Base-by-base conservation (phyloP, 2,329 filamentous ascomycete genomes). In the Cladobotryum protrusum region DNA sequence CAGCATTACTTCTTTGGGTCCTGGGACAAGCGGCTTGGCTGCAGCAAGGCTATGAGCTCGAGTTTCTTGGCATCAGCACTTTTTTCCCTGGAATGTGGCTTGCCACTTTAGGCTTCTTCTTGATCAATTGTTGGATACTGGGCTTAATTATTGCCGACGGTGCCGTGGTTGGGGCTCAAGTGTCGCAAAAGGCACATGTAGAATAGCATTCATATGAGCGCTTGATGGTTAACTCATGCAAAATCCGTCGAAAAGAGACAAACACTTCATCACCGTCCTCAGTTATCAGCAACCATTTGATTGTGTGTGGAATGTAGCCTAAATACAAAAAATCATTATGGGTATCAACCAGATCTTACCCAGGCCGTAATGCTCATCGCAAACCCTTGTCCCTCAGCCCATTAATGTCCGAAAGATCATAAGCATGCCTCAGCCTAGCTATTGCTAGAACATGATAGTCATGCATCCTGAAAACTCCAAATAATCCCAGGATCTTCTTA, bases 41-140 rank as follows among this genome's bases (percentile, higher is more conserved):
- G 52, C 86, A 85, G 58, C 85, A 87, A 66, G 89, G 78, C 2
- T 95, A 81, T 63, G 72, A 76, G 52, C 79, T 93, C 1, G 88
- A 93, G 64, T 92, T 92, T 55, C 68, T 95, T 2, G 93, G 92
- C 0, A 61, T 75, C 18, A 92, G 89, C 54, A 91, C 86, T 0
- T 99, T 96, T 63, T 78, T 89, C 9, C 90, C 91, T 0, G 90
- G 90, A 0, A 72, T 99, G 1, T 97, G 89, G 82, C 56, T 79
- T 0, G 77, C 89, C 0, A 86, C 87, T 0, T 66, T 95, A 13
- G 70, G 71, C 0, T 97, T 99, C 71, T 97, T 96, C 64, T 66
- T 82, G 1, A 79, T 90, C 14, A 97, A 99, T 65, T 85, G 83
- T 58, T 95, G 89, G 83, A 88, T 97, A 48, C 65, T 99, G 36